A percentile compares a stretch with the other conserved stretches of the same genome.
Conservation (phyloP, 2,329 filamentous ascomycete genomes). For the Fusarium agapanthi region DNA sequence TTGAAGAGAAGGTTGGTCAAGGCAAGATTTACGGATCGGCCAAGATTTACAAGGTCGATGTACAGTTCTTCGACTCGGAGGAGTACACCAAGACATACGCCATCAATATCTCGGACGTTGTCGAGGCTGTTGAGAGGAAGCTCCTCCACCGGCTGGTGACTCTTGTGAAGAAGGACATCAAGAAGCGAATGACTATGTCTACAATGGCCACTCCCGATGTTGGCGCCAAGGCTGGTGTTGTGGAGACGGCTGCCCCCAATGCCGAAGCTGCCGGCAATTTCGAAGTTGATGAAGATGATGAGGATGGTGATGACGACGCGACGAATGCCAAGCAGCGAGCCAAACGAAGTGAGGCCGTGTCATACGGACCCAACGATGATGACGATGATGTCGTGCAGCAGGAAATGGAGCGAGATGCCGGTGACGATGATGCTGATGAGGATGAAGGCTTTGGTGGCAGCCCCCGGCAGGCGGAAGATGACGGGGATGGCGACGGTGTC, state of each 20-base stretch:
- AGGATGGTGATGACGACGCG: slow-evolving; percentile 80
- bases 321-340: slow-evolving; percentile 77
- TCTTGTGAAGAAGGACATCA: slow-evolving; percentile 80
- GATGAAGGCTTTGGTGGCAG: slow-evolving; percentile 64
- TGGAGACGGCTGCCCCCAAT: slow-evolving; percentile 58
- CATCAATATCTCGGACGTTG: slow-evolving; percentile 80
- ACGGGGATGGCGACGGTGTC: slow-evolving; percentile 51
- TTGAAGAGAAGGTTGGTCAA: slow-evolving; percentile 81
- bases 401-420: slow-evolving; percentile 67
- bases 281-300: slow-evolving; percentile 63
- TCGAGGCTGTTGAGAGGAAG: slow-evolving; percentile 80
- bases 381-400: slow-evolving; percentile 81
- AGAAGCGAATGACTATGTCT: slow-evolving; percentile 74
- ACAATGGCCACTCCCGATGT: slow-evolving; percentile 81
- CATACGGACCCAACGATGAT: slow-evolving; percentile 92
- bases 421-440: slow-evolving; percentile 66
- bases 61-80: slow-evolving; percentile 83
- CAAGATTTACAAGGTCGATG: slow-evolving; percentile 83
- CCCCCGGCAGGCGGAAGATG: slow-evolving; percentile 53
- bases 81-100: slow-evolving; percentile 90
- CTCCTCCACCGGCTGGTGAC: slow-evolving; percentile 78
- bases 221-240: slow-evolving; percentile 60
- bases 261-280: slow-evolving; percentile 47
- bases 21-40: slow-evolving; percentile 75
- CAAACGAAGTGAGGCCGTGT: slow-evolving; percentile 83